A percentile compares a stretch with the other conserved stretches of the same genome.
These are phyloP conservation scores for Lophiostoma macrostomum DNA, from an alignment of 495 filamentous ascomycete species.

Conservation along the genomic window DNA sequence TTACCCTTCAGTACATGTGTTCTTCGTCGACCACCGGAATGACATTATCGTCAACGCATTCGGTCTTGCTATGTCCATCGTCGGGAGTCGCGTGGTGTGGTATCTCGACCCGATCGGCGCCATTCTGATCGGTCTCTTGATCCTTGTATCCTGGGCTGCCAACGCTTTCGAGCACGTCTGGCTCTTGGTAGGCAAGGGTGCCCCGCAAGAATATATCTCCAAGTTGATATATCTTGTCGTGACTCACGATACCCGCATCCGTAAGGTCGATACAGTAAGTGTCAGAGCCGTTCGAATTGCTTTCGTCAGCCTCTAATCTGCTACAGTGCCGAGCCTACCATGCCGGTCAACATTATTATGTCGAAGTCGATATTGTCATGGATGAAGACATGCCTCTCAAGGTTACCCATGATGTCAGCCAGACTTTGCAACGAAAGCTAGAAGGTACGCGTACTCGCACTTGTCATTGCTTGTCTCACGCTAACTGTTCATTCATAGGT, in stretches of 20 bases:
- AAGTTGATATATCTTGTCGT: constrained; percentile 57
- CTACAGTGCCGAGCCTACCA: constrained; percentile 49
- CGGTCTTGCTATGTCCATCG: constrained; percentile 53
- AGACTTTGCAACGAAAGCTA: constrained; percentile 53
- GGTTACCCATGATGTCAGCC: constrained; percentile 54
- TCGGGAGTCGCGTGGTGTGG: constrained; percentile 54
- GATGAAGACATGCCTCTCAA: constrained; percentile 49
- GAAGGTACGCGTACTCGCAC: constrained; percentile 40
- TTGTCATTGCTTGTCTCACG: neutral
- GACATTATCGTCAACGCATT: constrained; percentile 56
- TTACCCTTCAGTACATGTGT: constrained; percentile 54
- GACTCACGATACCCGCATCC: constrained; percentile 52
- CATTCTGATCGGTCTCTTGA: constrained; percentile 53
- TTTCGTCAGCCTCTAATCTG: constrained; percentile 12
- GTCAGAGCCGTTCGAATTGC: neutral
- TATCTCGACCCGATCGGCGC: constrained; percentile 56
- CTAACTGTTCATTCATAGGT: constrained; percentile 26
- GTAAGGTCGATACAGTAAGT: constrained; percentile 52
- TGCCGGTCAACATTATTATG: constrained; percentile 55
- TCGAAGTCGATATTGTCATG: constrained; percentile 60
- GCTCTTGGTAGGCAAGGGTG: constrained; percentile 54
- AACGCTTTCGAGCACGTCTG: constrained; percentile 58
- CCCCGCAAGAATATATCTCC: constrained; percentile 53
- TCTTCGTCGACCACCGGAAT: constrained; percentile 56
- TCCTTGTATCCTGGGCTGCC: constrained; percentile 53